These are phyloP conservation scores for Cryomyces antarcticus DNA, from an alignment of 495 filamentous ascomycete species.

Conservation along the genomic window DNA sequence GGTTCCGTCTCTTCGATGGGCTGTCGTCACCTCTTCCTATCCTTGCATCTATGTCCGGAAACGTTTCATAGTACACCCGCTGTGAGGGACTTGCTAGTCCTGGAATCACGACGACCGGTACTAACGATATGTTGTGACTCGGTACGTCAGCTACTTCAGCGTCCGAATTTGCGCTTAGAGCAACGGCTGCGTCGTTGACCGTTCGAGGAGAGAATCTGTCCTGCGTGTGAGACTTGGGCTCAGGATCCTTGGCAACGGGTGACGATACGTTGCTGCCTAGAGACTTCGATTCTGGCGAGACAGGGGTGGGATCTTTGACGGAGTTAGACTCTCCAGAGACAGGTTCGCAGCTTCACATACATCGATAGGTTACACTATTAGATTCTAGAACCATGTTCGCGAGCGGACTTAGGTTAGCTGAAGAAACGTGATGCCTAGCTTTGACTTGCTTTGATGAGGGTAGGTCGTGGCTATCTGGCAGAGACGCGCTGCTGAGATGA, in stretches of 20 bases:
- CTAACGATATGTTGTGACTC: neutral
- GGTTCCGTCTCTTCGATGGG: conserved; percentile 13
- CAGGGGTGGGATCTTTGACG: conserved; percentile 22
- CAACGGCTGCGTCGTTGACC: too few species aligned
- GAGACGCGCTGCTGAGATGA: too few species aligned
- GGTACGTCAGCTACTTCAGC: too few species aligned
- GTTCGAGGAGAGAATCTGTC: too few species aligned
- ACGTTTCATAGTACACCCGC: conserved; percentile 4
- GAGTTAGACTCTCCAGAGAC: too few species aligned
- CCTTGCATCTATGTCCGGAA: conserved; percentile 1
- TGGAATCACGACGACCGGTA: neutral
- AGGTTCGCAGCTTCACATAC: conserved; percentile 17
- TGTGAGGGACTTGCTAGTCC: neutral
- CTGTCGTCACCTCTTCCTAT: neutral
- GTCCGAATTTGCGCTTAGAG: too few species aligned
- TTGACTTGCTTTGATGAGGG: too few species aligned
- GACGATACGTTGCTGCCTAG: too few species aligned
- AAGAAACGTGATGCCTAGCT: too few species aligned
- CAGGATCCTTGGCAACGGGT: too few species aligned
- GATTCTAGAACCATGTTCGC: conserved; percentile 36
- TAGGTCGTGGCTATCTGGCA: too few species aligned
- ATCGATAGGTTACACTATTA: conserved; percentile 33
- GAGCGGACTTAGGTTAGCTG: conserved; percentile 27
- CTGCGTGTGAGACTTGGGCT: too few species aligned
- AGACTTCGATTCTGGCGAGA: conserved; percentile 8